phyloP scores from a whole-genome alignment of 2,329 filamentous ascomycete genomes.

The Colletotrichum sp. region DNA sequence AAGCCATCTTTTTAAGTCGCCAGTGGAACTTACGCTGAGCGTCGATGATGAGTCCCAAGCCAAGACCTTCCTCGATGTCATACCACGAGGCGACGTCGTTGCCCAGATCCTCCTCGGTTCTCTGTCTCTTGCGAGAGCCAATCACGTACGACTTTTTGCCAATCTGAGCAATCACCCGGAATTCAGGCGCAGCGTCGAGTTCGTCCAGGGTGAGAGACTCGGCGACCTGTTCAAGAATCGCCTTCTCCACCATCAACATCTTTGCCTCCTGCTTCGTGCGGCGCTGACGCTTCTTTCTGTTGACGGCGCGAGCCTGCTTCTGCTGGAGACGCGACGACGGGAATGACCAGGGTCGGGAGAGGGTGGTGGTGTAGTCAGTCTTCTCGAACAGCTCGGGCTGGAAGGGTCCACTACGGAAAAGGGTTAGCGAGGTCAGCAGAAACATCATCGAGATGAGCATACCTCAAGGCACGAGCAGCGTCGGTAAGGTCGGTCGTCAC shows the following conservation, averaged over 20 bases:
- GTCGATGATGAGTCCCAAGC: neutral
- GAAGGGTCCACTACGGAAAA: neutral
- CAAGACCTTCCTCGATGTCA: neutral
- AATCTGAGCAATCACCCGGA: neutral
- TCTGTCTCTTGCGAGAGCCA: constrained; percentile 10
- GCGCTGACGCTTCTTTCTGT: neutral
- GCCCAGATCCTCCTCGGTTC: neutral
- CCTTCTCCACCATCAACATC: neutral
- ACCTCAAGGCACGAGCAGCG: neutral
- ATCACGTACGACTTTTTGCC: constrained; percentile 1
- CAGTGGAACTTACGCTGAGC: neutral
- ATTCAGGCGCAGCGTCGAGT: constrained; percentile 5
- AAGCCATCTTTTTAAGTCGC: neutral
- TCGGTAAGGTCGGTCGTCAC: neutral
- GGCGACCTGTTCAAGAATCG: neutral
- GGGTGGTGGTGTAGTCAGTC: neutral
- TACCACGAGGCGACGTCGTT: neutral
- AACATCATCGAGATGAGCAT: neutral
- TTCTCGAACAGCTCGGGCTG: neutral
- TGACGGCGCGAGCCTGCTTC: neutral
- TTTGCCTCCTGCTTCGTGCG: neutral
- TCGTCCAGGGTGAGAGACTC: constrained; percentile 3
- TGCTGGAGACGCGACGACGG: neutral
- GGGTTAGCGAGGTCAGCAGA: neutral
- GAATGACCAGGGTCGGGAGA: neutral